Evolutionary conservation across 805 yeast species (phyloP).

Genomic region (Candida koratica): DNA sequence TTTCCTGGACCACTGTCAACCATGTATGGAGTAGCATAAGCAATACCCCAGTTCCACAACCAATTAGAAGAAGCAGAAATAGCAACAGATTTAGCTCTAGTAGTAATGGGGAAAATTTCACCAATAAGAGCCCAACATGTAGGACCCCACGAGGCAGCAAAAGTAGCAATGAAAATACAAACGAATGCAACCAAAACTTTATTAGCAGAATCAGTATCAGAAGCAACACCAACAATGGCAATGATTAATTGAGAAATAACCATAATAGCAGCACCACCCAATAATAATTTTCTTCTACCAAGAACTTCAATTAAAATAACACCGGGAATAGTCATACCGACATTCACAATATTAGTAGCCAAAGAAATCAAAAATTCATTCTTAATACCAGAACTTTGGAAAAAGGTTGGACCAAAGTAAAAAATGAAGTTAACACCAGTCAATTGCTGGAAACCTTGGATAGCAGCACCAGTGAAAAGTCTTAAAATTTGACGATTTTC

Average conservation of each 20-base stretch:
- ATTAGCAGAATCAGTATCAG: slow-evolving; percentile 29
- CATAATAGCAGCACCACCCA: slow-evolving; percentile 77
- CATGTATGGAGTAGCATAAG: slow-evolving; percentile 40
- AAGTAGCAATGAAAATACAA: slow-evolving; percentile 37
- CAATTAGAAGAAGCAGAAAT: slow-evolving; percentile 39
- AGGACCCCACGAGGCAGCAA: slow-evolving; percentile 43
- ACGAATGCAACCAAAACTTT: slow-evolving; percentile 33
- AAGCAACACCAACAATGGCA: slow-evolving; percentile 48
- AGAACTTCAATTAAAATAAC: slow-evolving; percentile 68
- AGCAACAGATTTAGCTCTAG: slow-evolving; percentile 38
- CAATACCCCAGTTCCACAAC: slow-evolving; percentile 42
- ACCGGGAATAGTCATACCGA: slow-evolving; percentile 77
- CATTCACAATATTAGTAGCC: slow-evolving; percentile 77
- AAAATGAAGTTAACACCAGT: slow-evolving; percentile 89
- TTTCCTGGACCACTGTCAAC: slow-evolving; percentile 37
- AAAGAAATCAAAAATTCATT: slow-evolving; percentile 59
- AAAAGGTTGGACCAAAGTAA: slow-evolving; percentile 84
- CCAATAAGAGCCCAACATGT: slow-evolving; percentile 36
- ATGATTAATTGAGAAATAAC: slow-evolving; percentile 52
- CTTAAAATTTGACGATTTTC: slow-evolving; percentile 50
- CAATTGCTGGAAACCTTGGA: slow-evolving; percentile 84
- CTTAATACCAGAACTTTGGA: slow-evolving; percentile 59
- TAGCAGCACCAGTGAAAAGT: slow-evolving; percentile 54
- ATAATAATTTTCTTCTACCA: slow-evolving; percentile 70
- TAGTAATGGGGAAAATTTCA: slow-evolving; percentile 34